Conservation (phyloP, 495 filamentous ascomycete species). For the Aspergillus sparsus region DNA sequence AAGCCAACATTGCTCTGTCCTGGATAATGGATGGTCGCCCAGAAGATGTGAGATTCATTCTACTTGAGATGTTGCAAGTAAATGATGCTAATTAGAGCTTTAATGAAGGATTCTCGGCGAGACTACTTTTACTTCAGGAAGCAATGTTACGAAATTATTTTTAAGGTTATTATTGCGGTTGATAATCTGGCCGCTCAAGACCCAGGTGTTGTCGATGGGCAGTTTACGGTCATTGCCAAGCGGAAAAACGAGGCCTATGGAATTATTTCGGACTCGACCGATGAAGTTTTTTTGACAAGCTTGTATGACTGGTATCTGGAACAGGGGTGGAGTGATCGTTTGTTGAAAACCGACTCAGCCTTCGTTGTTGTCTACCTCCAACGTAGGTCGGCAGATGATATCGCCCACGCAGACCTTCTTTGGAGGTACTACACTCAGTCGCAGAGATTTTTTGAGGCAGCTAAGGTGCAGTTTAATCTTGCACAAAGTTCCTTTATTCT, state of each 20-base stretch:
- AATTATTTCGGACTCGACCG: constrained; percentile 78
- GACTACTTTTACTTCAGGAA: constrained; percentile 68
- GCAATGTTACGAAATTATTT: constrained; percentile 80
- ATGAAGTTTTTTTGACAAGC: constrained; percentile 91
- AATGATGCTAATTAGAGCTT: constrained; percentile 42
- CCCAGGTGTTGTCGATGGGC: constrained; percentile 75
- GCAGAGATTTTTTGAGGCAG: constrained; percentile 78
- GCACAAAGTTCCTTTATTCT: constrained; percentile 78
- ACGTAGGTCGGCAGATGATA: constrained; percentile 64
- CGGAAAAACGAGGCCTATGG: constrained; percentile 84
- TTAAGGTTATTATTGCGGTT: constrained; percentile 71
- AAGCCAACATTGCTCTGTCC: constrained; percentile 74
- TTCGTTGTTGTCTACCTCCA: constrained; percentile 86
- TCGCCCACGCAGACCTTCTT: constrained; percentile 83
- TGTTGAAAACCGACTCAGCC: constrained; percentile 78
- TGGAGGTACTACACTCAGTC: constrained; percentile 86
- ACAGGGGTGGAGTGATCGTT: constrained; percentile 76
- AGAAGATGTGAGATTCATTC: constrained; percentile 44
- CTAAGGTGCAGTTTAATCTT: constrained; percentile 78
- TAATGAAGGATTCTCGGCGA: constrained; percentile 63
- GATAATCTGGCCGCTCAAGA: constrained; percentile 65
- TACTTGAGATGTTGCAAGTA: constrained; percentile 33
- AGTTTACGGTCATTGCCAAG: constrained; percentile 68
- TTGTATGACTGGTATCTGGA: constrained; percentile 96
- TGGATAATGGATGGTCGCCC: constrained; percentile 70